Percentiles rank a stretch among this genome's conserved stretches.
Evolutionary conservation across 192 early-diverging fungal species (phyloP).

Genomic region (Backusella tarrabulga): DNA sequence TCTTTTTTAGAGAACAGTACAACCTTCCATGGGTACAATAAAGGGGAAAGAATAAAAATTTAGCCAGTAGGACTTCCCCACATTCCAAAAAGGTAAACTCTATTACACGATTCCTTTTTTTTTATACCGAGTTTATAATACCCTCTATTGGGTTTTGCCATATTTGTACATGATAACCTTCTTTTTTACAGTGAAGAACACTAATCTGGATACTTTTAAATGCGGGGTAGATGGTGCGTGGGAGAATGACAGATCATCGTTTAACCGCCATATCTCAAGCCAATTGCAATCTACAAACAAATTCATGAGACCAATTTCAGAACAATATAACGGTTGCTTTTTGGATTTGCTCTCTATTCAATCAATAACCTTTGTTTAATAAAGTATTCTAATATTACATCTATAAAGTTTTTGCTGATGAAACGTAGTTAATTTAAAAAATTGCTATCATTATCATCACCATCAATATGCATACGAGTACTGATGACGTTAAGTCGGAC

Average conservation of each 20-base stretch:
- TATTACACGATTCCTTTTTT: not conserved
- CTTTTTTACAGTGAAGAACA: not conserved
- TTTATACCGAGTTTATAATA: not conserved
- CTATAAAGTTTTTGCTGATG: not conserved
- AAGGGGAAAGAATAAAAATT: not conserved
- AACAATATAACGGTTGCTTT: not conserved
- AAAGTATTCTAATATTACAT: not conserved
- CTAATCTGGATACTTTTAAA: conserved; percentile 3
- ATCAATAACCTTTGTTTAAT: not conserved
- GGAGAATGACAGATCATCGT: not conserved
- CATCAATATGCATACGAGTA: not conserved
- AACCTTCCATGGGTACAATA: not conserved
- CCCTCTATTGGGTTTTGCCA: not conserved
- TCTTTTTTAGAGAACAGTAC: not conserved
- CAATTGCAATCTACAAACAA: not conserved
- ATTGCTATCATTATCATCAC: not conserved
- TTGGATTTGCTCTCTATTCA: not conserved
- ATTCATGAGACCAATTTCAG: not conserved
- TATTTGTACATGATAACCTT: conserved; percentile 2
- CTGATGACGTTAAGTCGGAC: not conserved
- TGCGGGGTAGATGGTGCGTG: conserved; percentile 2
- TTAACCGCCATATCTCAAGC: conserved; percentile 3
- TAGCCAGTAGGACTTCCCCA: not conserved
- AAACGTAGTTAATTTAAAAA: not conserved
- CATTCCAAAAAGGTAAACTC: not conserved